phyloP scores from a whole-genome alignment of 148 eudicot genomes.

The Selenicereus undatus region DNA sequence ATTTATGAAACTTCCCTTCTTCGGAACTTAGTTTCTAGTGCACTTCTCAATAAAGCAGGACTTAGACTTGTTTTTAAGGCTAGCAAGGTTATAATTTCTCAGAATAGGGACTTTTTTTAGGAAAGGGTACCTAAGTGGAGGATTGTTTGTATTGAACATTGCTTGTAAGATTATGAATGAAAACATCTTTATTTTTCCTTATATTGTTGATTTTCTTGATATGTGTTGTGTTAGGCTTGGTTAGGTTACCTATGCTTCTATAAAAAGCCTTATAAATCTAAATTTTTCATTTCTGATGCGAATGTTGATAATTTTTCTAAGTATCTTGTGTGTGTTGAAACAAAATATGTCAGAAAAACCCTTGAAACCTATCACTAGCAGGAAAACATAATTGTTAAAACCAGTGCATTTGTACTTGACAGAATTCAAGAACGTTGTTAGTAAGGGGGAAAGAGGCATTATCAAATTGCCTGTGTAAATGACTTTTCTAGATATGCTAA shows the following conservation, averaged over 20 bases:
- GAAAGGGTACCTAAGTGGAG: neutral
- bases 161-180: too few species aligned
- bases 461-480: neutral
- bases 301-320: neutral
- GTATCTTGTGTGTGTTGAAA: neutral
- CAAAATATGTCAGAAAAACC: too few species aligned
- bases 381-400: neutral
- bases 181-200: neutral
- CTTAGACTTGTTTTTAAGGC: neutral
- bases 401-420: neutral
- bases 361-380: neutral
- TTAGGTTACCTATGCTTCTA: neutral
- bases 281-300: neutral
- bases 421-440: neutral
- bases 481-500: neutral
- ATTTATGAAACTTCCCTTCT: neutral
- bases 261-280: neutral
- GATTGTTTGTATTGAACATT: too few species aligned
- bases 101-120: neutral
- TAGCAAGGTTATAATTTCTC: neutral
- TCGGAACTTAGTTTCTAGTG: slow-evolving; percentile 1
- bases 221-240: neutral
- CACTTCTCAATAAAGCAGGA: neutral
- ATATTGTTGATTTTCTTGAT: neutral
- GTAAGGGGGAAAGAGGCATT: neutral